phyloP scores from a whole-genome alignment of 2,329 filamentous ascomycete species.

The Biscogniauxia marginata region DNA sequence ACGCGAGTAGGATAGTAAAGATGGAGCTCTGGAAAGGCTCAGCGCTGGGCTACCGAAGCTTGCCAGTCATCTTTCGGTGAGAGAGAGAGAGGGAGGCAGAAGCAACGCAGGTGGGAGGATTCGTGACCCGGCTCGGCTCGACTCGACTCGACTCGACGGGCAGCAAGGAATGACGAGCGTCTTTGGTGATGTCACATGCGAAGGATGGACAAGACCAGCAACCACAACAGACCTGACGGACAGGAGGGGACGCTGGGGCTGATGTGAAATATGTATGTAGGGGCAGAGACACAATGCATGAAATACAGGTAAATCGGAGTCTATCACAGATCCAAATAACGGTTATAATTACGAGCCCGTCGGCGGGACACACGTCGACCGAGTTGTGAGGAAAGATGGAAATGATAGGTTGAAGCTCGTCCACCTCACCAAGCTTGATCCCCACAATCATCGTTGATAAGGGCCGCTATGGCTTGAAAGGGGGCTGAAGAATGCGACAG shows the following conservation, averaged over 20 bases:
- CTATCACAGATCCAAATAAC: not conserved
- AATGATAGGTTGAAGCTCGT: not conserved
- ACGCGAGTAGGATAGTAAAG: conserved; percentile 8
- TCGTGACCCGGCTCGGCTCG: not conserved
- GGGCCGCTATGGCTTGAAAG: too few species aligned
- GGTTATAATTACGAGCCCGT: not conserved
- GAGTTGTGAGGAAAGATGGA: not conserved
- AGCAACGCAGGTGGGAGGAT: not conserved
- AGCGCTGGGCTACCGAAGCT: conserved; percentile 20
- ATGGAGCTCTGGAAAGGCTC: conserved; percentile 6
- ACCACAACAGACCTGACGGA: not conserved
- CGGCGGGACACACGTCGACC: not conserved
- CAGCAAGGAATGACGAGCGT: not conserved
- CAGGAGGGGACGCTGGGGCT: not conserved
- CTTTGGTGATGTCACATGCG: conserved; percentile 22
- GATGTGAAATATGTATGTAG: not conserved
- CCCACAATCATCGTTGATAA: too few species aligned
- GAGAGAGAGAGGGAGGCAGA: not conserved
- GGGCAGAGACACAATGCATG: not conserved
- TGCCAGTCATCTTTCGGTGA: conserved; percentile 15
- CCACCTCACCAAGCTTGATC: not conserved
- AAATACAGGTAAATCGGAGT: not conserved
- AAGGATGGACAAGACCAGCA: not conserved
- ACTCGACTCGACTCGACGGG: not conserved
- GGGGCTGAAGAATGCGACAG: too few species aligned